Base-by-base conservation (phyloP, 805 yeast genomes). In the Kuraishia piskuri region DNA sequence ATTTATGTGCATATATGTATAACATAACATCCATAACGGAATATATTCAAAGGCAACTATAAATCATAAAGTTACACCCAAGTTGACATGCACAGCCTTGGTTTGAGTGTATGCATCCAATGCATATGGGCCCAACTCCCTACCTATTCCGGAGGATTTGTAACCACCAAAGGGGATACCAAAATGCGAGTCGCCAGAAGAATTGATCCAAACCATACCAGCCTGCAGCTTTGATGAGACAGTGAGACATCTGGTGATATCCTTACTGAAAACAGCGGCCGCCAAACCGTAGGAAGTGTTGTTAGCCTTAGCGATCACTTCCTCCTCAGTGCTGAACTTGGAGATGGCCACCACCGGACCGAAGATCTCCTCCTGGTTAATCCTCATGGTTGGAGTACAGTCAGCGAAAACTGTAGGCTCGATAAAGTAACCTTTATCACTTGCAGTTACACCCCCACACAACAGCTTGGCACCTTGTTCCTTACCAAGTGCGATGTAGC, bases 261-360 rank as follows among this genome's bases (percentile, higher is more conserved):
- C 83, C 57, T 72, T 70, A 48, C 94, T 81, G 75, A 88, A 89
- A 12, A 89, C 79, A 62, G 91, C 85, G 4, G 91, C 88, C 9
- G 91, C 96, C 54, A 89, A 78, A 5, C 96, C 96, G 65, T 88
- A 89, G 52, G 76, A 76, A 10, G 90, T 77, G 61, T 79, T 79
- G 67, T 89, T 89, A 59, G 95, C 95, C 56, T 75, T 75, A 55
- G 67, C 71, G 25, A 89, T 57, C 4, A 82, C 96, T 63, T 88
- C 91, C 50, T 80, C 85, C 58, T 82, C 86, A 25, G 82, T 72
- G 45, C 71, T 64, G 70, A 89, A 89, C 67, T 79, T 80, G 54
- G 84, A 80, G 37, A 86, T 74, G 9, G 82, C 75, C 22, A 85
- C 89, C 36, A 89, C 96, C n/a, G 96, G 96, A 21, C 96, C 96